Conservation (phyloP, 768 basidiomycete genomes). For the Boletales sp. region DNA sequence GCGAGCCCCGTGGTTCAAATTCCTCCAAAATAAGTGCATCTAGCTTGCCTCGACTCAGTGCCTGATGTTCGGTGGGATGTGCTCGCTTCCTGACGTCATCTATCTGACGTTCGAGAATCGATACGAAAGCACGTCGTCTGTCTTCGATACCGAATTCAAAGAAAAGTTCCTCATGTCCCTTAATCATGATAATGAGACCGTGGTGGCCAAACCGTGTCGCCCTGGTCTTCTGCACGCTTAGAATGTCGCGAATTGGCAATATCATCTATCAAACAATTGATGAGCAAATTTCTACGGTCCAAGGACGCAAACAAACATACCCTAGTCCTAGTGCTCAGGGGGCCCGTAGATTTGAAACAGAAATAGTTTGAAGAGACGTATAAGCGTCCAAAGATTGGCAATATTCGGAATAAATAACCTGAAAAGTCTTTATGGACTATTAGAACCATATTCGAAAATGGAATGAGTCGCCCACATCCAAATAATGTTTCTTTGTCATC, state of each 20-base stretch:
- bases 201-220: conserved; percentile 88
- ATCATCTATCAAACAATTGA: conserved; percentile 67
- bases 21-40: conserved; percentile 85
- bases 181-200: conserved; percentile 86
- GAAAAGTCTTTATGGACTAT: conserved; percentile 68
- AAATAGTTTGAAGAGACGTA: conserved; percentile 92
- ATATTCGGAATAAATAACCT: conserved; percentile 82
- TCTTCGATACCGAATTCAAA: conserved; percentile 87
- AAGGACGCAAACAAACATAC: conserved; percentile 42
- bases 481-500: conserved; percentile 83
- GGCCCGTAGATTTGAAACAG: conserved; percentile 90
- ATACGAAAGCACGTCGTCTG: conserved; percentile 74
- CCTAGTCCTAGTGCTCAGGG: conserved; percentile 74
- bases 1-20: conserved; percentile 54
- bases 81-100: conserved; percentile 61
- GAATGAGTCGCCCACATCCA: conserved; percentile 63
- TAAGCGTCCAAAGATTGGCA: conserved; percentile 86
- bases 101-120: conserved; percentile 73
- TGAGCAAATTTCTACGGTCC: conserved; percentile 1
- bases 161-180: conserved; percentile 96
- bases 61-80: conserved; percentile 39
- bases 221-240: conserved; percentile 79
- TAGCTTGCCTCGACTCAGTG: conserved; percentile 50
- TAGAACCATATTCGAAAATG: not conserved
- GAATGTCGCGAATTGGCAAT: conserved; percentile 83